Evolutionary conservation across 2,329 filamentous ascomycete genomes (phyloP), one percentile per base, ranked within the genome.

Genomic region (Phaeoacremonium minimum): DNA sequence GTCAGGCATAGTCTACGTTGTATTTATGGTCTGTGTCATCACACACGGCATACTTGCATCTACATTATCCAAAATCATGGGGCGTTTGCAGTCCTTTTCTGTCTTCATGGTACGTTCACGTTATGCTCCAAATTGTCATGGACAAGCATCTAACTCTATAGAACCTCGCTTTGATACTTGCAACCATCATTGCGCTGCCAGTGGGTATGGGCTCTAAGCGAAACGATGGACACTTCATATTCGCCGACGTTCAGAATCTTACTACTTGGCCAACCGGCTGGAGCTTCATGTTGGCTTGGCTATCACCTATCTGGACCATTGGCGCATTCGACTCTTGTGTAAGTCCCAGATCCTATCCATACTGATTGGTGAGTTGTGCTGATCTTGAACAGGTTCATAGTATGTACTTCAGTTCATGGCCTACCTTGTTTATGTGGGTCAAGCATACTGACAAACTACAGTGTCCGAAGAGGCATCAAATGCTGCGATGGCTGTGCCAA

Each of bases 391-490:
- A 45, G 42, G 40, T 46, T 15, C 48, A 50, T 41, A 49, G 33
- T 36, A 33, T 18, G 37, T 38, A 12, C 8, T 4, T n/a, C n/a
- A n/a, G n/a, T n/a, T n/a, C n/a, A 13, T 4, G 19, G 30, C 15
- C 15, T 8, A 16, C 29, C 15, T 8, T 6, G n/a, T n/a, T n/a
- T n/a, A n/a, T n/a, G n/a, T n/a, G n/a, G n/a, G n/a, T n/a, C n/a
- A n/a, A n/a, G n/a, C n/a, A n/a, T n/a, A n/a, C n/a, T n/a, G n/a
- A n/a, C n/a, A n/a, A n/a, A 6, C 3, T 30, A 38, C 26, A 47
- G 77, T 81, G 64, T 71, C 67, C 29, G 77, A 81, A 52, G 77
- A 81, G 50, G 76, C 77, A 0, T 58, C 69, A 30, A 77, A 82
- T 53, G 77, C 77, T 2, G 69, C 73, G 4, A 73, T 67, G 36